These are phyloP conservation scores for Lunasporangiospora selenospora DNA, from an alignment of 192 early-diverging fungal species.

Conservation along the genomic window DNA sequence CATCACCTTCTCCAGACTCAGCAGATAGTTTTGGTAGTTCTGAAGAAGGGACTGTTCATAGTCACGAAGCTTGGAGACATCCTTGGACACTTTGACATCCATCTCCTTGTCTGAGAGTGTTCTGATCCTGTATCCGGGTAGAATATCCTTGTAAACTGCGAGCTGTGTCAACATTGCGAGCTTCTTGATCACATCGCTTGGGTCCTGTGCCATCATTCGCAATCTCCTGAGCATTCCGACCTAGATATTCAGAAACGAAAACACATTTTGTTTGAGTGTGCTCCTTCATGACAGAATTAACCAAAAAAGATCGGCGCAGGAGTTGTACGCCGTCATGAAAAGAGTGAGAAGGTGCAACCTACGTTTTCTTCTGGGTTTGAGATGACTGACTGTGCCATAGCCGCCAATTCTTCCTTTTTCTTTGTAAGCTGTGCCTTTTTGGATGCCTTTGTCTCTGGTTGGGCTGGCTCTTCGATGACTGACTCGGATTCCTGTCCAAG, in stretches of 20 bases:
- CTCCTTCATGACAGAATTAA: not conserved
- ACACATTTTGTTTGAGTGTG: not conserved
- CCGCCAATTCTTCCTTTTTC: slow-evolving; percentile 84
- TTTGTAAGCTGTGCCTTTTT: slow-evolving; percentile 64
- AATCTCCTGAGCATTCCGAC: slow-evolving; percentile 73
- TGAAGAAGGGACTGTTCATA: slow-evolving; percentile 84
- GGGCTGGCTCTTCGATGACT: slow-evolving; percentile 14
- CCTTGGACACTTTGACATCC: slow-evolving; percentile 79
- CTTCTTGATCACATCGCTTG: slow-evolving; percentile 70
- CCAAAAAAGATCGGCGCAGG: not conserved
- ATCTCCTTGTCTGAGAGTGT: slow-evolving; percentile 85
- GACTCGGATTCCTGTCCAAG: slow-evolving; percentile 41
- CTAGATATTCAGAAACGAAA: slow-evolving; percentile 35
- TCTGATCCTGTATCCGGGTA: slow-evolving; percentile 95
- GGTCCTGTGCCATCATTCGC: slow-evolving; percentile 67
- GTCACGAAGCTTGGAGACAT: slow-evolving; percentile 86
- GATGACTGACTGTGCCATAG: slow-evolving; percentile 77
- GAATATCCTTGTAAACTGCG: slow-evolving; percentile 93
- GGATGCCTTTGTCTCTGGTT: slow-evolving; percentile 51
- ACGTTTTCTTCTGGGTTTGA: slow-evolving; percentile 84
- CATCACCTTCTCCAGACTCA: slow-evolving; percentile 67
- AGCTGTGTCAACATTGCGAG: slow-evolving; percentile 87
- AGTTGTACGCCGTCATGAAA: not conserved
- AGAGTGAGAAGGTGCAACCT: not conserved
- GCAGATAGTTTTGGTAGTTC: slow-evolving; percentile 87